phyloP scores from a whole-genome alignment of 1,284 basidiomycete genomes.

The Pseudozyma flocculosa region DNA sequence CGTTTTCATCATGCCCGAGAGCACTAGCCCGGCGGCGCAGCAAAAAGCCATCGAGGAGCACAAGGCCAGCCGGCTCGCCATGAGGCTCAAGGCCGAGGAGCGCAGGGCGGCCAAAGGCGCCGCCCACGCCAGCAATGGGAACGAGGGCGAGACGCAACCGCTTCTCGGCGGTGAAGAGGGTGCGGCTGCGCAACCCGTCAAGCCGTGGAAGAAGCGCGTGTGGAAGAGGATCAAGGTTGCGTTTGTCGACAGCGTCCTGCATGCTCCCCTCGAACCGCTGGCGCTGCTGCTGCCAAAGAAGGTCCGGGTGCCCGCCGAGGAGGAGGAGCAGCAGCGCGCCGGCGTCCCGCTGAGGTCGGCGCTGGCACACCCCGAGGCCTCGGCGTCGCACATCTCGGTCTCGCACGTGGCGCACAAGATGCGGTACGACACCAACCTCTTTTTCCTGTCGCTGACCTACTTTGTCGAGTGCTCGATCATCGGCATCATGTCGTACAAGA shows the following conservation, averaged over 20 bases:
- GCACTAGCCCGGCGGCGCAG: constrained; percentile 31
- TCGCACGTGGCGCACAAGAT: constrained; percentile 26
- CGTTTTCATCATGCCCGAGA: constrained; percentile 49
- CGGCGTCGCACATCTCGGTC: constrained; percentile 47
- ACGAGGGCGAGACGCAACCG: constrained; percentile 19
- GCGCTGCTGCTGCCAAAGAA: constrained; percentile 44
- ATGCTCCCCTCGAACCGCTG: constrained; percentile 39
- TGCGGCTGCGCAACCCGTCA: constrained; percentile 3
- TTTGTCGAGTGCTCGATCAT: constrained; percentile 43
- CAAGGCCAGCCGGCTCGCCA: constrained; percentile 16
- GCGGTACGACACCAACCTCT: constrained; percentile 48
- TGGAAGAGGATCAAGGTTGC: constrained; percentile 34
- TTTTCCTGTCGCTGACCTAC: constrained; percentile 48
- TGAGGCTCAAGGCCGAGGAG: constrained; percentile 24
- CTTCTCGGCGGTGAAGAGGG: constrained; percentile 10
- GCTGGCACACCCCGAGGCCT: constrained; percentile 22
- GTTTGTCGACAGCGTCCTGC: constrained; percentile 28
- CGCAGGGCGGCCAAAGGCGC: constrained; percentile 20
- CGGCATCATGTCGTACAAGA: constrained; percentile 51
- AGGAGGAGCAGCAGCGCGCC: constrained; percentile 3
- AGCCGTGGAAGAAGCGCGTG: constrained; percentile 20
- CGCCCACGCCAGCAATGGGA: too few relatives aligned
- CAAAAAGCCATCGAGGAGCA: constrained; percentile 30
- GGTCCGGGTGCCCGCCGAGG: constrained; percentile 13
- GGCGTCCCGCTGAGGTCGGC: constrained; percentile 9